Evolutionary conservation across 192 early-diverging fungal genomes (phyloP), one percentile per base, ranked within the genome.

Genomic region (Entomortierella chlamydospora): DNA sequence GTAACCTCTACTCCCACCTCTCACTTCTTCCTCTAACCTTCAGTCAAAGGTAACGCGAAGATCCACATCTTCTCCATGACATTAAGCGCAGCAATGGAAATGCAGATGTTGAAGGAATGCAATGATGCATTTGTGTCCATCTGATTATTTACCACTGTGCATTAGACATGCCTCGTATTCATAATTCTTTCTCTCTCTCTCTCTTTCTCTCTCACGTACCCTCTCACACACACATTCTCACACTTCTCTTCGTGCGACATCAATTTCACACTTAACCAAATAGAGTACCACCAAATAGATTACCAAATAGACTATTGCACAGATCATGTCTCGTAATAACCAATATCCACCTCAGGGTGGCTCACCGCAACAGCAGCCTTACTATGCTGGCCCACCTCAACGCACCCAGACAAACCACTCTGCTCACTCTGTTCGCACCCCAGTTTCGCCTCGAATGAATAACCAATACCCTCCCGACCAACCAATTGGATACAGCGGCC

Each of bases 271-370:
- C 18, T n/a, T 30, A n/a, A n/a, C n/a, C n/a, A n/a, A n/a, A n/a
- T n/a, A n/a, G n/a, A n/a, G n/a, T n/a, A n/a, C n/a, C n/a, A n/a
- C n/a, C n/a, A n/a, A n/a, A n/a, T n/a, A n/a, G n/a, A n/a, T n/a
- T n/a, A n/a, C n/a, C n/a, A n/a, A n/a, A n/a, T n/a, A n/a, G n/a
- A n/a, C 45, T 26, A 23, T 11, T 23, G 20, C 54, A n/a, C 15
- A 1, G 28, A 34, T 2, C 42, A 77, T 77, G 73, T 68, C 73
- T 62, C 65, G 70, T 62, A 70, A 70, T 43, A 70, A 70, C 61
- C 74, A 78, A 65, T 78, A 78, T 33, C 67, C 76, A 20, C 67
- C 76, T 8, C 68, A 63, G 22, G 65, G 61, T 34, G 60, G 61
- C 29, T 54, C 52, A 11, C 63, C 71, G 13, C 64, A 62, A 15